phyloP scores from a whole-genome alignment of 148 eudicot species.

The Simmondsia chinensis region DNA sequence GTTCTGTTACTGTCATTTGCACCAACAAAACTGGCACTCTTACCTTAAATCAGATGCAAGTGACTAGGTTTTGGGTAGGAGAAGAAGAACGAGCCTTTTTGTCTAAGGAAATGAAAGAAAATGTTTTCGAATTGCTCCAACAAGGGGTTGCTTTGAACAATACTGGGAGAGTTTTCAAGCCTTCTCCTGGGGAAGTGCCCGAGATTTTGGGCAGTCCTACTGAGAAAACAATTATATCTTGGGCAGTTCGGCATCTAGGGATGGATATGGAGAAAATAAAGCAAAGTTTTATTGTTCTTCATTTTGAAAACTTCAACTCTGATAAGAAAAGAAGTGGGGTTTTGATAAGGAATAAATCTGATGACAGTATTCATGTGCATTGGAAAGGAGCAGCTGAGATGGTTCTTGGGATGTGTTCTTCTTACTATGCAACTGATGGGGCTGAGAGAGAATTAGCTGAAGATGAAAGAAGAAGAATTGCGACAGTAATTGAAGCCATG shows the following conservation, averaged over 20 bases:
- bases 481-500: slow-evolving; percentile 44
- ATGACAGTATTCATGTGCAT: slow-evolving; percentile 25
- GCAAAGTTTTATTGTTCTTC: slow-evolving; percentile 18
- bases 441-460: slow-evolving; percentile 11
- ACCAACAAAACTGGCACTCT: too few species aligned
- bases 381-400: slow-evolving; percentile 73
- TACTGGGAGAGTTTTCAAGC: slow-evolving; percentile 35
- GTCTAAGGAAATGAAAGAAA: neutral
- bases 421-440: slow-evolving; percentile 23
- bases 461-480: slow-evolving; percentile 24
- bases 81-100: slow-evolving; percentile 4
- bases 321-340: slow-evolving; percentile 57
- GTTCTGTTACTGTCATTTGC: too few species aligned
- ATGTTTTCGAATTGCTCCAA: slow-evolving; percentile 23
- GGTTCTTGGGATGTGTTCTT: too few species aligned
- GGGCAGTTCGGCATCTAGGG: slow-evolving; percentile 42
- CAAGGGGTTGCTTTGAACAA: slow-evolving; percentile 57
- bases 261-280: slow-evolving; percentile 41
- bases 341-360: slow-evolving; percentile 15
- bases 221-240: slow-evolving; percentile 49
- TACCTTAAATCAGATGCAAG: too few species aligned
- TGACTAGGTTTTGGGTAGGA: slow-evolving; percentile 44
- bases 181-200: slow-evolving; percentile 12
- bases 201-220: slow-evolving; percentile 64
- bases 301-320: slow-evolving; percentile 50